Percentiles rank a stretch among this genome's conserved stretches.
Evolutionary conservation across 768 basidiomycete species (phyloP).

Genomic region (Auricularia sp.): DNA sequence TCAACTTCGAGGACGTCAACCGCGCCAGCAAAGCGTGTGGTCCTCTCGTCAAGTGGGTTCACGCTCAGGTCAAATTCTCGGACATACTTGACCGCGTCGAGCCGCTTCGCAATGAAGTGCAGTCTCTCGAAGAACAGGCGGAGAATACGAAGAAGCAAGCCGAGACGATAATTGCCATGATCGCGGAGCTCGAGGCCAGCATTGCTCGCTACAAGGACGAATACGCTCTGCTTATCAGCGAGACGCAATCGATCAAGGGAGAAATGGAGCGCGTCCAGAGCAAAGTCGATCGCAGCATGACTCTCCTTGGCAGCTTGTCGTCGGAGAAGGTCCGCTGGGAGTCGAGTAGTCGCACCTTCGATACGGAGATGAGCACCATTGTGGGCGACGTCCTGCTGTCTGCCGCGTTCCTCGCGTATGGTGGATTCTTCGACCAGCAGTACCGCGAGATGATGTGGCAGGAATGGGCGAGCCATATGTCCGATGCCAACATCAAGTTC

Average conservation of each 20-base stretch:
- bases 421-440: slow-evolving; percentile 97
- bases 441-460: slow-evolving; percentile 97
- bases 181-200: slow-evolving; percentile 83
- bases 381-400: slow-evolving; percentile 94
- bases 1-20: slow-evolving; percentile 91
- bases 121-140: slow-evolving; percentile 84
- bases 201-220: slow-evolving; percentile 94
- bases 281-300: slow-evolving; percentile 97
- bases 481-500: slow-evolving; percentile 83
- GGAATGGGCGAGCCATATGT: slow-evolving; percentile 82
- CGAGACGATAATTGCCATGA: slow-evolving; percentile 78
- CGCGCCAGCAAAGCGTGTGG: slow-evolving; percentile 95
- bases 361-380: slow-evolving; percentile 96
- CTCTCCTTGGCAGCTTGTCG: slow-evolving; percentile 82
- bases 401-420: slow-evolving; percentile 92
- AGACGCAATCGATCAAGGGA: slow-evolving; percentile 90
- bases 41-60: slow-evolving; percentile 94
- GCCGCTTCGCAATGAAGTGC: slow-evolving; percentile 90
- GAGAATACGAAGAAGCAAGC: slow-evolving; percentile 95
- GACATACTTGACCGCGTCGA: slow-evolving; percentile 96
- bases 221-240: slow-evolving; percentile 91
- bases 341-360: slow-evolving; percentile 86
- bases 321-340: slow-evolving; percentile 95
- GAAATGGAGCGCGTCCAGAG: slow-evolving; percentile 98
- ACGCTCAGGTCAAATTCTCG: slow-evolving; percentile 94